Percentiles rank a stretch among this genome's conserved stretches.
These are phyloP conservation scores for Tolypocladium cylindrosporum DNA, from an alignment of 2,329 filamentous ascomycete genomes.

Conservation along the genomic window DNA sequence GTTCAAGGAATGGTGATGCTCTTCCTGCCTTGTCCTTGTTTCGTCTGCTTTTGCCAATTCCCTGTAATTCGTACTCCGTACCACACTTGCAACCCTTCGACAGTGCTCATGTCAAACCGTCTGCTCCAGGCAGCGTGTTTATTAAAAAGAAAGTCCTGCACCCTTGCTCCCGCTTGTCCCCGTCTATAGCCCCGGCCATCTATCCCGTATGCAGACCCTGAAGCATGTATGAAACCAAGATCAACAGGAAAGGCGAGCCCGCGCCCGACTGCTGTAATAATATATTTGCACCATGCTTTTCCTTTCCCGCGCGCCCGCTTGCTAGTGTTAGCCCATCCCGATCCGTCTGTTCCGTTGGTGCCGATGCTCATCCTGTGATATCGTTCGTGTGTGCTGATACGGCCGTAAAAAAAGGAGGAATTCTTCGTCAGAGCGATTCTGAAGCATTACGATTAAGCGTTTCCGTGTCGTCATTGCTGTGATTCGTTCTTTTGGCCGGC, in stretches of 20 bases:
- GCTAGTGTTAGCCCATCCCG: neutral
- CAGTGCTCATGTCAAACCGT: neutral
- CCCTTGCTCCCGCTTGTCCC: neutral
- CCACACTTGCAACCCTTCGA: too few species aligned
- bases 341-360: neutral
- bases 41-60: neutral
- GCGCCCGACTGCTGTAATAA: neutral
- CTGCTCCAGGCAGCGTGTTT: constrained; percentile 6
- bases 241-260: neutral
- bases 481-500: neutral
- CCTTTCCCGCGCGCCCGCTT: neutral
- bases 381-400: neutral
- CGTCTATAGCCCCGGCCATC: neutral
- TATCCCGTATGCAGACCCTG: neutral
- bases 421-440: neutral
- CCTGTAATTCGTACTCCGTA: neutral
- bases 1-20: neutral
- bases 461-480: neutral
- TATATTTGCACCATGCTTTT: neutral
- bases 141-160: neutral
- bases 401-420: neutral
- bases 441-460: neutral
- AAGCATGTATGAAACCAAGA: neutral
- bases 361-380: neutral
- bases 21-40: neutral